Conservation (phyloP, 225 moss, liverwort and hornwort genomes). For the Straminergon stramineum region DNA sequence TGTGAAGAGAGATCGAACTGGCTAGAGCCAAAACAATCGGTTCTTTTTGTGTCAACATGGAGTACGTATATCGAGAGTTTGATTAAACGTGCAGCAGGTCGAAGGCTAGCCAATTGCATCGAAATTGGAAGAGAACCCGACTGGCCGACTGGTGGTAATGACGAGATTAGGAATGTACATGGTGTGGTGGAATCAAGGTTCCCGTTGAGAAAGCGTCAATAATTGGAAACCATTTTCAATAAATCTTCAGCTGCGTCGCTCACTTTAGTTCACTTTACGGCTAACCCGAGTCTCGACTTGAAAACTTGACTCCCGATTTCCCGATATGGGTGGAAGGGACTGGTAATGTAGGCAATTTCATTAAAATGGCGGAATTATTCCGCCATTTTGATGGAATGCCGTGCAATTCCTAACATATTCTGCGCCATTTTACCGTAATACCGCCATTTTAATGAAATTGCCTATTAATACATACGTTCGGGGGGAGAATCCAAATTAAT, state of each 20-base stretch:
- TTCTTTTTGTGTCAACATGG: background rate
- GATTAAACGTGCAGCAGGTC: background rate
- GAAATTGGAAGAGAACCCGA: background rate
- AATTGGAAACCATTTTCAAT: background rate
- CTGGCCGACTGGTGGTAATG: background rate
- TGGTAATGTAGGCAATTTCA: too few species aligned
- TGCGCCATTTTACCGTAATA: too few species aligned
- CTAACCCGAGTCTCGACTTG: background rate
- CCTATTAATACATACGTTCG: background rate
- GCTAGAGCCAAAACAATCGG: background rate
- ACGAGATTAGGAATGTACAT: background rate
- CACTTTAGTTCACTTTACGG: constrained; percentile 11
- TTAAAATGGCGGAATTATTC: too few species aligned
- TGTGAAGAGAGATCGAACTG: background rate
- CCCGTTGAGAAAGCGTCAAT: constrained; percentile 3
- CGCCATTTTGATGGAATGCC: too few species aligned
- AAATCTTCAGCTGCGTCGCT: background rate
- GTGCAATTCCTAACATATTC: too few species aligned
- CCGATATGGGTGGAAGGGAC: background rate
- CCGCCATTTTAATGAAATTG: too few species aligned
- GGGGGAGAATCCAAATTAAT: background rate
- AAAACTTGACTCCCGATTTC: background rate
- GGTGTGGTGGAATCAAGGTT: background rate
- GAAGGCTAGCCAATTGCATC: background rate
- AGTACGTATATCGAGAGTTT: background rate